Base-by-base conservation (phyloP, 805 yeast genomes). In the Monosporozyma solicola region DNA sequence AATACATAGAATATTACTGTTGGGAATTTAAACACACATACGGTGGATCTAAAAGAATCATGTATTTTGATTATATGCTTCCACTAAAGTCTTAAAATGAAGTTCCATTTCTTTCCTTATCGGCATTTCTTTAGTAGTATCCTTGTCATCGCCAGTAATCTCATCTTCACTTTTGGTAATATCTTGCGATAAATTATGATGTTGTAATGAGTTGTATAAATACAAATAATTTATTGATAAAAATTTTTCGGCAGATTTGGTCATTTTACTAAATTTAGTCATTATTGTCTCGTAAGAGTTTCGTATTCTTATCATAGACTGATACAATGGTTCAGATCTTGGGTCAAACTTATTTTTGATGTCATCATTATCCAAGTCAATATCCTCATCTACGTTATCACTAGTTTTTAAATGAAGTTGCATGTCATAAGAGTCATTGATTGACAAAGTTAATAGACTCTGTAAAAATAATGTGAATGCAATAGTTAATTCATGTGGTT, bases 231-330 rank as follows among this genome's bases (percentile, higher is more conserved):
- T 72, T 56, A 84, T 85, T 64, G 82, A 85, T 51, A 91, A 72
- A 62, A 90, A 88, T 47, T 78, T 68, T 63, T 89, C 97, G 10
- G 77, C 67, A 55, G 79, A 76, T 51, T 78, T 82, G 4, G 76
- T 64, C 51, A 71, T 75, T 50, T 71, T 74, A 58, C 88, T 80
- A 51, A 89, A 67, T 61, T 84, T 88, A 2, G 94, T 87, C 65
- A 91, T 69, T 1, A 82, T 76, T 24, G 80, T 80, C 64, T 94
- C 98, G 64, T 82, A 91, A 57, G 87, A 96, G 60, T 81, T 83
- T 52, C 92, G 73, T 39, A 92, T 68, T 52, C 96, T 75, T 4
- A 74, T 74, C 6, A 92, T 75, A 1, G 90, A 82, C 56, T 78
- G 81, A 44, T 80, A 80, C 7, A 92, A 72, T 1, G 97, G 97